Evolutionary conservation across 2,329 filamentous ascomycete genomes (phyloP), one percentile per base, ranked within the genome.

Genomic region (Fusarium chaquense): DNA sequence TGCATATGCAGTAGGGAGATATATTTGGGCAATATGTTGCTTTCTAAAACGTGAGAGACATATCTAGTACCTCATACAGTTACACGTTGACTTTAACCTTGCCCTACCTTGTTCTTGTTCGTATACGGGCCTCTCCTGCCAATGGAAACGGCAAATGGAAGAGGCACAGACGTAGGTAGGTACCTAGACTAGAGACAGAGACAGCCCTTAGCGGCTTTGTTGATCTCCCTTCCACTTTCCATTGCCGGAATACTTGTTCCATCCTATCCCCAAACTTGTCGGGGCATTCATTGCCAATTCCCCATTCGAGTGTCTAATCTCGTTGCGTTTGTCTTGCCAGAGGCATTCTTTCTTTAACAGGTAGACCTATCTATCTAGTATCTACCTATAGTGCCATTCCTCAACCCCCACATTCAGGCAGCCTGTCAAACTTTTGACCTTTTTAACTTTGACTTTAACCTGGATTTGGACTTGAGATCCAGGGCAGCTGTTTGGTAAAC

Each of bases 141-240:
- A 70, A 68, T 73, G 59, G 62, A 53, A 58, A 55, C 52, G 53
- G 62, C 61, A 66, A 68, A 20, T 20, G 20, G 20, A 57, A 70
- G 32, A 70, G 32, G 32, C 3, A 32, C 30, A 15, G 26, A 10
- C 2, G 11, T 32, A 32, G 11, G 11, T 32, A 32, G 10, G 28
- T 30, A 26, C 24, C 28, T 30, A 36, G 24, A 26, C 24, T 20
- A 26, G 24, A 26, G 24, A 26, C 24, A 26, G 30, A 35, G 55
- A 67, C 53, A 70, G 50, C 50, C 62, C 61, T 71, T 73, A 73
- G 73, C 65, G 73, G 62, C 69, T 62, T 51, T 47, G 58, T 68
- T 55, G 69, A 71, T 73, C 69, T 75, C 66, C 62, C 54, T 67
- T 53, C 44, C 50, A 44, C 38, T 58, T 69, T 56, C 65, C 68